These are phyloP conservation scores for Solanum aculeatissimum DNA, from an alignment of 305 asterid species.

Conservation along the genomic window DNA sequence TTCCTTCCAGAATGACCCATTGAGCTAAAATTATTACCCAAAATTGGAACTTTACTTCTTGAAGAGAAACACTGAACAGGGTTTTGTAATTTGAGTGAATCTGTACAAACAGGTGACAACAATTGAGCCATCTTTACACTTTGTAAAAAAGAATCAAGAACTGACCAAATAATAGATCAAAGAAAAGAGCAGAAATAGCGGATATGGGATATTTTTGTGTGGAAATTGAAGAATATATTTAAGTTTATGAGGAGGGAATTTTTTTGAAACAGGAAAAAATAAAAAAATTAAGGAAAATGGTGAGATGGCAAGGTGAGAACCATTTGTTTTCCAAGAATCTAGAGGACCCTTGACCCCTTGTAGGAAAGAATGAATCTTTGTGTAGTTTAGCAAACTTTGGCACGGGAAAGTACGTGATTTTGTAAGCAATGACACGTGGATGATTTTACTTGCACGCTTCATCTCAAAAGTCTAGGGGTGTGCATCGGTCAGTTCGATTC, in stretches of 20 bases:
- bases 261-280: neutral
- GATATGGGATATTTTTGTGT: constrained; percentile 5
- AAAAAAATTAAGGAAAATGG: constrained; percentile 2
- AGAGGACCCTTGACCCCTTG: neutral
- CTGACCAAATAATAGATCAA: neutral
- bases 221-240: neutral
- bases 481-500: too few relatives aligned
- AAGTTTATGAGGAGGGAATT: constrained; percentile 32
- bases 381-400: neutral
- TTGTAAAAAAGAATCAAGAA: neutral
- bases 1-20: constrained; percentile 20
- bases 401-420: neutral
- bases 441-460: constrained; percentile 38
- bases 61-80: constrained; percentile 31
- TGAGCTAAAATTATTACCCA: constrained; percentile 17
- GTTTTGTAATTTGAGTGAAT: constrained; percentile 53
- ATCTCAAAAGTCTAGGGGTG: neutral
- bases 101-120: constrained; percentile 66
- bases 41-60: constrained; percentile 25
- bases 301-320: constrained; percentile 54
- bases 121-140: constrained; percentile 49
- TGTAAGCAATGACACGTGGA: constrained; percentile 34
- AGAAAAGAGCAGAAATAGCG: neutral
- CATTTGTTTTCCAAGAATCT: constrained; percentile 45
- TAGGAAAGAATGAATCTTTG: constrained; percentile 7